phyloP scores from a whole-genome alignment of 306 rosid genomes.

The Hylodesmum podocarpum region DNA sequence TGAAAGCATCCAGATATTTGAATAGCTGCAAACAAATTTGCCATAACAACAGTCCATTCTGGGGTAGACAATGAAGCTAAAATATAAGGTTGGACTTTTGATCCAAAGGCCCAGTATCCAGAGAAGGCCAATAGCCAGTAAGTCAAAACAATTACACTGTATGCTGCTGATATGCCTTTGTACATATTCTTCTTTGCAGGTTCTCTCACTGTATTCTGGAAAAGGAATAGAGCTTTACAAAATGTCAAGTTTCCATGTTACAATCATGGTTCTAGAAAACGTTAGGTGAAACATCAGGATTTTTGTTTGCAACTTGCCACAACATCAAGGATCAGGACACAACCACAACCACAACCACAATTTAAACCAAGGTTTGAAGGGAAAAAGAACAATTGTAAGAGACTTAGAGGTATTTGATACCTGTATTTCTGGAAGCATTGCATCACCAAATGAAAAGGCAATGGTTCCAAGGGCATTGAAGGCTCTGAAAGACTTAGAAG shows the following conservation, averaged over 20 bases:
- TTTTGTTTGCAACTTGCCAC: neutral
- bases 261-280: neutral
- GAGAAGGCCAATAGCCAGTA: conserved; percentile 67
- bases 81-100: conserved; percentile 68
- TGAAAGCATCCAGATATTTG: conserved; percentile 84
- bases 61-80: conserved; percentile 58
- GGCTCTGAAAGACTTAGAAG: conserved; percentile 57
- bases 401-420: conserved; percentile 23
- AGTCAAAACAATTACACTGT: conserved; percentile 54
- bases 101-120: conserved; percentile 83
- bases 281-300: no score
- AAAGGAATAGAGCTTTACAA: neutral
- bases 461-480: conserved; percentile 72
- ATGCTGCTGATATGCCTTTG: conserved; percentile 71
- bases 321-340: neutral
- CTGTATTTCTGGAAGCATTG: conserved; percentile 87
- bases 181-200: conserved; percentile 73
- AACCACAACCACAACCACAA: neutral
- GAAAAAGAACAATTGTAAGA: neutral
- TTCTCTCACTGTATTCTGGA: conserved; percentile 67
- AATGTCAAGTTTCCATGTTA: neutral
- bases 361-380: neutral
- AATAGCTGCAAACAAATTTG: conserved; percentile 70
- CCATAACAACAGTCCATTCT: conserved; percentile 75
- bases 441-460: conserved; percentile 84